A percentile compares a stretch with the other conserved stretches of the same genome.
Conservation (phyloP, 2,329 filamentous ascomycete genomes). For the Alternaria metachromatica region DNA sequence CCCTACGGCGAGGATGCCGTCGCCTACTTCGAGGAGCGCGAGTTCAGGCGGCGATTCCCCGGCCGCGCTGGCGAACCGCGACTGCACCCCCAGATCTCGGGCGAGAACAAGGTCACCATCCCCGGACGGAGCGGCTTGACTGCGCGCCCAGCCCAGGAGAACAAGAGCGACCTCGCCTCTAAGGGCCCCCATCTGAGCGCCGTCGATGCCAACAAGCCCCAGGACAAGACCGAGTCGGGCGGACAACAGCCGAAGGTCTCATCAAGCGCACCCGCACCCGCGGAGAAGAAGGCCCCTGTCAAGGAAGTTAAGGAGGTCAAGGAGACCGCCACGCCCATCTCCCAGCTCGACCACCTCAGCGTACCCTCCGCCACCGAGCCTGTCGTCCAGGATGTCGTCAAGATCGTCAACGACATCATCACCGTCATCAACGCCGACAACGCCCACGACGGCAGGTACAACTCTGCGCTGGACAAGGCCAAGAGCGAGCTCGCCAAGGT, state of each 20-base stretch:
- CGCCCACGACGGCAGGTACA: constrained; percentile 74
- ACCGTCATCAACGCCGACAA: constrained; percentile 89
- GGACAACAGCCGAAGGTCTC: constrained; percentile 34
- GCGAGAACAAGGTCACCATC: constrained; percentile 78
- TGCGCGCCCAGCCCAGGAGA: constrained; percentile 74
- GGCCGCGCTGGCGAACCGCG: constrained; percentile 51
- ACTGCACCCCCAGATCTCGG: constrained; percentile 56
- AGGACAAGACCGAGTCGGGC: constrained; percentile 4
- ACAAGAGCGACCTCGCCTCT: constrained; percentile 46
- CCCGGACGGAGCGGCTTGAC: constrained; percentile 85
- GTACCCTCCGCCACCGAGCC: constrained; percentile 81
- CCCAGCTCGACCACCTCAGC: constrained; percentile 78
- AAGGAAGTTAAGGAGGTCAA: constrained; percentile 12
- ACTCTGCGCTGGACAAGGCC: constrained; percentile 79
- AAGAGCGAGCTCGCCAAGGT: constrained; percentile 83
- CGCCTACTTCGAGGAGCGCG: constrained; percentile 91
- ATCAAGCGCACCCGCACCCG: constrained; percentile 16
- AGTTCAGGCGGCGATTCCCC: constrained; percentile 86
- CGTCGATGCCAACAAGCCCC: constrained; percentile 54
- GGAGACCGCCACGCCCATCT: constrained; percentile 36
- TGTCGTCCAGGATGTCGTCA: constrained; percentile 89
- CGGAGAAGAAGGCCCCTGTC: constrained; percentile 33
- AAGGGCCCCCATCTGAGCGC: constrained; percentile 69
- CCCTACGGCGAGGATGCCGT: constrained; percentile 95
- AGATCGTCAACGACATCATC: constrained; percentile 96